Evolutionary conservation across 331 rosid genomes (phyloP), one percentile per base, ranked within the genome.

Genomic region (Malus hybrid): DNA sequence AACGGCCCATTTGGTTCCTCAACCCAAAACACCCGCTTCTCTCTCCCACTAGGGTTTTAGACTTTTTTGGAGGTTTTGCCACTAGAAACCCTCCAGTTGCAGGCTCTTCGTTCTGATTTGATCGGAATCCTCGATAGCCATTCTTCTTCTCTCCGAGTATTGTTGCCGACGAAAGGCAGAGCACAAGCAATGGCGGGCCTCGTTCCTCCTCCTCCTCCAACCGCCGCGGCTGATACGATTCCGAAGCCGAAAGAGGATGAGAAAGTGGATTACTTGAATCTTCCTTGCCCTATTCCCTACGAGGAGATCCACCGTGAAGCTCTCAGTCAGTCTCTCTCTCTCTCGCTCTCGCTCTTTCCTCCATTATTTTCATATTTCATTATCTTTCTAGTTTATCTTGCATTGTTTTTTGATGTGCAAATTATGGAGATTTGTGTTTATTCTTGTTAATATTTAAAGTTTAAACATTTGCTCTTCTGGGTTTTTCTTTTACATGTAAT

Each of bases 271-370:
- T 95, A 88, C 86, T 36, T 83, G 80, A 80, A 95, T 69, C 99
- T 92, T 42, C 96, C 97, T 18, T 92, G 97, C 59, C 99, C 99
- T 54, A 88, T 92, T 71, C 91, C 99, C 71, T 95, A 86, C 67
- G 99, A 95, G 64, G 99, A 95, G 83, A 88, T 95, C 85, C 95
- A 89, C 77, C 99, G 97, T 44, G 99, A 95, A 92, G 93, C 99
- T 68, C 84, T 90, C 89, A 90, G 99, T 92, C 18, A 67, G 88
- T 85, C 44, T 55, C 77, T 79, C 44, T 55, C 55, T 42, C 34
- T 6, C 14, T 7, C 3, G 13, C 31, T 20, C 6, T 20, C 44
- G 44, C 11, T 13, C 29, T 22, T 46, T 13, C 29, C 22, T 46
- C 48, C 18, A 15, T 29, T 10, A 64, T 16, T 64, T 64, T 15